Percentiles rank a stretch among this genome's conserved stretches.
These are phyloP conservation scores for Sambucus nigra DNA, from an alignment of 129 eudicot genomes.

Conservation along the genomic window DNA sequence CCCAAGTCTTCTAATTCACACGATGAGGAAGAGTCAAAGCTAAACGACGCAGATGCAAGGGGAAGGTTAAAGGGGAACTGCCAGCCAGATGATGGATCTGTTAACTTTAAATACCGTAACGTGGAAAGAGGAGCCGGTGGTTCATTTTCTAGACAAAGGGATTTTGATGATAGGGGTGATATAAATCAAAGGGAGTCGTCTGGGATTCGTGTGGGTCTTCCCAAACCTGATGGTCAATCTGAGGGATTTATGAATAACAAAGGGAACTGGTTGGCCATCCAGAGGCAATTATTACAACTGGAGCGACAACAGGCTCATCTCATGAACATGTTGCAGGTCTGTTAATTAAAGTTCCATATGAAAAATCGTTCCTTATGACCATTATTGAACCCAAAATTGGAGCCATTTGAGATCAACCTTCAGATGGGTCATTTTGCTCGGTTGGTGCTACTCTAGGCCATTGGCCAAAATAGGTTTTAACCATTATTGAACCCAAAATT, in stretches of 20 bases:
- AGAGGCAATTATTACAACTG: conserved; percentile 72
- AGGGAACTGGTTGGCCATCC: conserved; percentile 93
- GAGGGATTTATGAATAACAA: conserved; percentile 57
- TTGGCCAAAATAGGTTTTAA: no score
- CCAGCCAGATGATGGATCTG: conserved; percentile 27
- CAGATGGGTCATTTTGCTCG: no score
- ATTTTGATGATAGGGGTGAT: conserved; percentile 44
- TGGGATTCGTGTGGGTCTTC: conserved; percentile 9
- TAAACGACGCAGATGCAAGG: conserved; percentile 26
- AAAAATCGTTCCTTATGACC: no score
- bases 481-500: no score
- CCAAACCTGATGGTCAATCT: conserved; percentile 31
- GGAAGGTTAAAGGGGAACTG: conserved; percentile 27
- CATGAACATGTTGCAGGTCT: conserved; percentile 96
- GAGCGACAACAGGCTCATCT: conserved; percentile 94
- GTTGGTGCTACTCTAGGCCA: no score
- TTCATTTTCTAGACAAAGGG: conserved; percentile 38
- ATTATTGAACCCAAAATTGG: no score
- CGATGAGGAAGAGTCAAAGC: conserved; percentile 33
- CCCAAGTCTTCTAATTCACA: conserved; percentile 43
- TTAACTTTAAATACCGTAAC: conserved; percentile 24
- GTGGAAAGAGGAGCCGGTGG: conserved; percentile 34
- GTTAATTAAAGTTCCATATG: background rate
- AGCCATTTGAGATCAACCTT: no score
- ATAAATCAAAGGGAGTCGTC: conserved; percentile 35